These are phyloP conservation scores for Aspergillus bombycis DNA, from an alignment of 2,329 filamentous ascomycete genomes.

Conservation along the genomic window DNA sequence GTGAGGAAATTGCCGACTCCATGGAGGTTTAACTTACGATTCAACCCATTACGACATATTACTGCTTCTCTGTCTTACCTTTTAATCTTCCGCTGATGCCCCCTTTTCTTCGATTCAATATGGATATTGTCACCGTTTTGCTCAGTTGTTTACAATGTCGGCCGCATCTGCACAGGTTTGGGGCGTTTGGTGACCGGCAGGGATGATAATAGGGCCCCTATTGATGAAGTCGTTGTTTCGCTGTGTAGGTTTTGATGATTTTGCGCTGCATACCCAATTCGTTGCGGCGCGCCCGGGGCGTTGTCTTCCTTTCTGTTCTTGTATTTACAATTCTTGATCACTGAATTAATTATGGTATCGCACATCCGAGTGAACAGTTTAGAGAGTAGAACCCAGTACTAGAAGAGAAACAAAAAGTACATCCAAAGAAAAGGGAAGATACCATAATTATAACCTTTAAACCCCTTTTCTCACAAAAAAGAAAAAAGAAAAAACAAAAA, in stretches of 20 bases:
- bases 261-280: slow-evolving; percentile 15
- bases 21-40: slow-evolving; percentile 53
- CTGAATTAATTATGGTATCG: neutral
- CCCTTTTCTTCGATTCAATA: slow-evolving; percentile 19
- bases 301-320: slow-evolving; percentile 15
- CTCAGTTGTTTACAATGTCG: slow-evolving; percentile 19
- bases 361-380: neutral
- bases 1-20: slow-evolving; percentile 56
- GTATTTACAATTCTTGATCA: slow-evolving; percentile 1
- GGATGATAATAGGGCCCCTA: slow-evolving; percentile 19
- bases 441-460: neutral
- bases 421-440: slow-evolving; percentile 23
- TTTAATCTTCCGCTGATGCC: slow-evolving; percentile 11
- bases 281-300: slow-evolving; percentile 45
- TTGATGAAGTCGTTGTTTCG: slow-evolving; percentile 1
- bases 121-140: slow-evolving; percentile 7
- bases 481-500: too few relatives aligned
- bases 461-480: too few relatives aligned
- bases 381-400: neutral
- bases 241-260: slow-evolving; percentile 5
- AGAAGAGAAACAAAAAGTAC: neutral
- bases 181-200: slow-evolving; percentile 25
- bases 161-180: slow-evolving; percentile 25
- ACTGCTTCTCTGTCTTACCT: slow-evolving; percentile 18
- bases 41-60: slow-evolving; percentile 11